Conservation (phyloP, 352 stramenopile genomes). For the Phytophthora parvispora region DNA sequence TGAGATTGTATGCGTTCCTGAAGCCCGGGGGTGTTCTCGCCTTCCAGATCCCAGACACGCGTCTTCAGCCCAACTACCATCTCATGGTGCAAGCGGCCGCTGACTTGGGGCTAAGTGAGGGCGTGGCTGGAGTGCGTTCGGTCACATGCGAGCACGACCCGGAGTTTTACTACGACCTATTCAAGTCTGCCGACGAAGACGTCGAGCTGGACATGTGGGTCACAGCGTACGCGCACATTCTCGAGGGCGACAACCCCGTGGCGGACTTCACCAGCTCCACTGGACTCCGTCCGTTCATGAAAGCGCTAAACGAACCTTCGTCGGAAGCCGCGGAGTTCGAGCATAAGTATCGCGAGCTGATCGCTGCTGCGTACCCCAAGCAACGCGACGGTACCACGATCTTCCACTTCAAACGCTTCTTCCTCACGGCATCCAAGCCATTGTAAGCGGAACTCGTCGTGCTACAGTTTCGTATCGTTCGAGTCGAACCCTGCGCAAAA, state of each 20-base stretch:
- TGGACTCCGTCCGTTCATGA: constrained; percentile 62
- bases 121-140: constrained; percentile 61
- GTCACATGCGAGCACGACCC: constrained; percentile 73
- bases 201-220: constrained; percentile 65
- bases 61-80: constrained; percentile 58
- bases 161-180: constrained; percentile 76
- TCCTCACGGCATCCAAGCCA: constrained; percentile 56
- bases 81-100: constrained; percentile 61
- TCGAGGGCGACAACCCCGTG: constrained; percentile 71
- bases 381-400: constrained; percentile 61
- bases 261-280: constrained; percentile 79
- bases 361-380: constrained; percentile 60
- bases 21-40: constrained; percentile 70
- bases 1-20: constrained; percentile 54
- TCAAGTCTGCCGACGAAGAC: constrained; percentile 28
- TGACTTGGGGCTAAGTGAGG: constrained; percentile 44
- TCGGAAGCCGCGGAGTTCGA: constrained; percentile 43
- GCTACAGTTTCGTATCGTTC: too few species aligned
- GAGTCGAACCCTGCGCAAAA: too few species aligned
- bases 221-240: constrained; percentile 65
- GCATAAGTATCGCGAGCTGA: constrained; percentile 67
- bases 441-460: not conserved
- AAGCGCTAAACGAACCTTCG: constrained; percentile 48
- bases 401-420: constrained; percentile 80
- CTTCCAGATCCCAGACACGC: constrained; percentile 80